A percentile compares a stretch with the other conserved stretches of the same genome.
These are phyloP conservation scores for Colletotrichum sidae DNA, from an alignment of 2,329 filamentous ascomycete species.

Conservation along the genomic window DNA sequence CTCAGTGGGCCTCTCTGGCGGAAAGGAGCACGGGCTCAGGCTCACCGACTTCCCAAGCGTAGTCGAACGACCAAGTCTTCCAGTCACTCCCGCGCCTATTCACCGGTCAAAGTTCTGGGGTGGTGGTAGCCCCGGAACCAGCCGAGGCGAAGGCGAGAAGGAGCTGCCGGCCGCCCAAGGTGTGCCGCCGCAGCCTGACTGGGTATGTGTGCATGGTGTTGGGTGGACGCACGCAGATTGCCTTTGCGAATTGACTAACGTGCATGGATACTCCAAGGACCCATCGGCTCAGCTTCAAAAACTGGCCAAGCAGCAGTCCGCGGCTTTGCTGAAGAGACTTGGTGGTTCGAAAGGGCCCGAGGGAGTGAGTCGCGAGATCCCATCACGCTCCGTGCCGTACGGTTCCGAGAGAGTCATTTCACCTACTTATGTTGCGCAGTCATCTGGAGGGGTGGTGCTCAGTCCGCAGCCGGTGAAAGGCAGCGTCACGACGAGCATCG, in stretches of 20 bases:
- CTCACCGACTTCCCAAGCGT: slow-evolving; percentile 90
- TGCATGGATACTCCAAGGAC: slow-evolving; percentile 68
- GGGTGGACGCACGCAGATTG: slow-evolving; percentile 63
- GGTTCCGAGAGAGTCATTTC: slow-evolving; percentile 62
- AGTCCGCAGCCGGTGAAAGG: slow-evolving; percentile 58
- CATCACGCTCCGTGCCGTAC: slow-evolving; percentile 62
- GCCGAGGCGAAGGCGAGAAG: slow-evolving; percentile 64
- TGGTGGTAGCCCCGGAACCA: slow-evolving; percentile 52
- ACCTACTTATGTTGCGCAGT: slow-evolving; percentile 57
- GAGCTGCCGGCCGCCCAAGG: slow-evolving; percentile 81
- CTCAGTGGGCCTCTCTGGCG: slow-evolving; percentile 38
- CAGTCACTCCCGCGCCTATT: slow-evolving; percentile 89
- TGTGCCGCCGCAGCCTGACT: slow-evolving; percentile 88
- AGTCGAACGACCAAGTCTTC: slow-evolving; percentile 85
- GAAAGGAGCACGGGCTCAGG: slow-evolving; percentile 62
- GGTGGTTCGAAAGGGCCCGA: slow-evolving; percentile 47
- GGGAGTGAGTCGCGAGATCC: slow-evolving; percentile 55
- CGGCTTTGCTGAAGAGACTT: slow-evolving; percentile 68
- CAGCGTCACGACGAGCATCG: slow-evolving; percentile 48
- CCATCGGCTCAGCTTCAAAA: slow-evolving; percentile 77
- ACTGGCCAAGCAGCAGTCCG: slow-evolving; percentile 74
- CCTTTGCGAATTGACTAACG: slow-evolving; percentile 68
- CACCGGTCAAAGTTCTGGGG: slow-evolving; percentile 77
- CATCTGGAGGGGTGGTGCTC: slow-evolving; percentile 47
- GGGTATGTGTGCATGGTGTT: slow-evolving; percentile 82